Conservation (phyloP, 768 basidiomycete species). For the Lactarius quietus region DNA sequence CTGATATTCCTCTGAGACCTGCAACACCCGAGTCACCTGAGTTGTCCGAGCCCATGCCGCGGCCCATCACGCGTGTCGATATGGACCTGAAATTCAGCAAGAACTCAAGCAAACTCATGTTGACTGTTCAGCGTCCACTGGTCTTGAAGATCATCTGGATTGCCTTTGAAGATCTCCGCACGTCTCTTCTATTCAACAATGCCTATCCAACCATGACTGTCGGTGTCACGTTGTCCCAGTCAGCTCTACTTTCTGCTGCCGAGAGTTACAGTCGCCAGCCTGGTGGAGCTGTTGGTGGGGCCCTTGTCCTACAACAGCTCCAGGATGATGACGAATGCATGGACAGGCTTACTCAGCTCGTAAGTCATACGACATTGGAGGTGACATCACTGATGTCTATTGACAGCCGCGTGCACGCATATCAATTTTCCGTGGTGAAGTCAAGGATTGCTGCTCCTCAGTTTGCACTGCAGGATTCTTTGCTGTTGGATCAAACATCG, state of each 20-base stretch:
- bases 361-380: no score
- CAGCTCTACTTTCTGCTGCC: no score
- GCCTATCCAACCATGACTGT: background rate
- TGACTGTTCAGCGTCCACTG: background rate
- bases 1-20: no score
- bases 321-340: background rate
- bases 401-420: no score
- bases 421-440: background rate
- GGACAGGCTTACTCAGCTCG: no score
- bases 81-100: background rate
- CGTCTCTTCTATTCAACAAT: background rate
- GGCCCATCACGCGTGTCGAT: background rate
- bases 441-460: background rate
- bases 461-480: background rate
- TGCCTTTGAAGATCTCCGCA: background rate
- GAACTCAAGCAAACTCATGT: background rate
- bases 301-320: background rate
- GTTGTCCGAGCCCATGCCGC: background rate
- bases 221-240: no score
- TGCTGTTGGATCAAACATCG: background rate
- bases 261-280: no score
- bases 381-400: background rate
- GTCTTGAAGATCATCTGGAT: background rate
- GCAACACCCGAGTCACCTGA: no score
- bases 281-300: no score